Evolutionary conservation across 768 basidiomycete species (phyloP).

Genomic region (Russula sp.): DNA sequence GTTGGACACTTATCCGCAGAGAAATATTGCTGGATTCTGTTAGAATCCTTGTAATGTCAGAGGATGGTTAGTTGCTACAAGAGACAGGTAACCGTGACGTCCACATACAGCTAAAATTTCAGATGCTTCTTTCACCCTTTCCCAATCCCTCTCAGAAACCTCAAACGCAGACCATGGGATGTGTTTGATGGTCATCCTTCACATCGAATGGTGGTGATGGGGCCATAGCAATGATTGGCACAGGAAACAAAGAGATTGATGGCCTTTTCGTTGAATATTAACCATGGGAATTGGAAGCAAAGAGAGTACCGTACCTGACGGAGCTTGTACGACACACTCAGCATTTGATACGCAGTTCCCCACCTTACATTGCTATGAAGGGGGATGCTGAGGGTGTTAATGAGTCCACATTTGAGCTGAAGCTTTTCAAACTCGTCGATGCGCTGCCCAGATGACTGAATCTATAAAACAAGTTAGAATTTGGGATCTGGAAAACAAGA

Average conservation of each 20-base stretch:
- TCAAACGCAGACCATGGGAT: background rate
- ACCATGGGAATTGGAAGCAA: no score
- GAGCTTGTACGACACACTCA: background rate
- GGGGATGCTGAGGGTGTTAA: background rate
- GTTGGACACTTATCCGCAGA: slow-evolving; percentile 27
- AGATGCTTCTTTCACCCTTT: background rate
- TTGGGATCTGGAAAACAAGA: no score
- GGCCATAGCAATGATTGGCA: background rate
- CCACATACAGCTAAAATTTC: background rate
- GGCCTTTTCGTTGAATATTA: background rate
- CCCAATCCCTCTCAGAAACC: background rate
- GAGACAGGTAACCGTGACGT: no score
- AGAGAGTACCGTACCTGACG: background rate
- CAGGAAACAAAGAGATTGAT: background rate
- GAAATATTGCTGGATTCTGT: slow-evolving; percentile 29
- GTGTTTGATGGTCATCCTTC: background rate
- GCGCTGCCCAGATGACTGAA: no score
- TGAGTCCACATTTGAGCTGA: no score
- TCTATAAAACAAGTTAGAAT: no score
- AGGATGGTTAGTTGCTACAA: background rate
- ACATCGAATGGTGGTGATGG: background rate
- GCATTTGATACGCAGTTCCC: background rate
- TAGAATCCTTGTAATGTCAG: slow-evolving; percentile 20
- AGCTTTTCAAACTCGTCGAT: no score
- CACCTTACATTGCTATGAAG: background rate